phyloP scores from a whole-genome alignment of 768 basidiomycete genomes.

The Amanita molliuscula region DNA sequence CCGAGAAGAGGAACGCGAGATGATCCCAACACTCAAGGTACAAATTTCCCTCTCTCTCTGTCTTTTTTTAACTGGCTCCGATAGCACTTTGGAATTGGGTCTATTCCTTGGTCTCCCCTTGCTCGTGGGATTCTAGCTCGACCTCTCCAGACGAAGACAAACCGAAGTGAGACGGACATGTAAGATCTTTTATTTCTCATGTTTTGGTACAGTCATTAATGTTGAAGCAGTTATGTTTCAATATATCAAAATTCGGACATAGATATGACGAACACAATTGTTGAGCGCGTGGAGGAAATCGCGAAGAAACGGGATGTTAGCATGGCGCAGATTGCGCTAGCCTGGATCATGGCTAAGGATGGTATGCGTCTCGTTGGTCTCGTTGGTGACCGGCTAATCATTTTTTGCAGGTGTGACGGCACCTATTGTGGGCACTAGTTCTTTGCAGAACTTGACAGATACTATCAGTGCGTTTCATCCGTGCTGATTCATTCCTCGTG shows the following conservation, averaged over 20 bases:
- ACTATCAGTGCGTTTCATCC: slow-evolving; percentile 27
- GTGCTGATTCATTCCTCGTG: background rate
- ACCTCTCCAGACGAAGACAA: slow-evolving; percentile 22
- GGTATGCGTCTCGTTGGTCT: slow-evolving; percentile 13
- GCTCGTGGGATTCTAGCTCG: slow-evolving; percentile 43
- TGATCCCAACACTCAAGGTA: slow-evolving; percentile 49
- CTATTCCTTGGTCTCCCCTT: slow-evolving; percentile 52
- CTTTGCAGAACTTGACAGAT: slow-evolving; percentile 40
- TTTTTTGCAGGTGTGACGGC: slow-evolving; percentile 31
- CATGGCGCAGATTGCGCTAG: slow-evolving; percentile 49
- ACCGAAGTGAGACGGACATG: background rate
- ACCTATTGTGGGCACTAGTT: slow-evolving; percentile 49
- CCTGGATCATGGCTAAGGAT: slow-evolving; percentile 39
- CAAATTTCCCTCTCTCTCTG: background rate
- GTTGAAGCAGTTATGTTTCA: background rate
- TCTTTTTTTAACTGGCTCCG: background rate
- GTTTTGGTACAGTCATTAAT: background rate
- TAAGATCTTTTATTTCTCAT: background rate
- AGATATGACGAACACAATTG: background rate
- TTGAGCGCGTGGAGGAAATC: slow-evolving; percentile 39
- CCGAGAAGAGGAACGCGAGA: slow-evolving; percentile 53
- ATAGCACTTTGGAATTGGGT: slow-evolving; percentile 41
- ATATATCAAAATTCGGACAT: background rate
- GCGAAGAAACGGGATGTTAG: slow-evolving; percentile 37
- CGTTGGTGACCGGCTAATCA: background rate